A percentile compares a stretch with the other conserved stretches of the same genome.
Conservation (phyloP, 179 eudicot genomes). For the Corrigiola litoralis region DNA sequence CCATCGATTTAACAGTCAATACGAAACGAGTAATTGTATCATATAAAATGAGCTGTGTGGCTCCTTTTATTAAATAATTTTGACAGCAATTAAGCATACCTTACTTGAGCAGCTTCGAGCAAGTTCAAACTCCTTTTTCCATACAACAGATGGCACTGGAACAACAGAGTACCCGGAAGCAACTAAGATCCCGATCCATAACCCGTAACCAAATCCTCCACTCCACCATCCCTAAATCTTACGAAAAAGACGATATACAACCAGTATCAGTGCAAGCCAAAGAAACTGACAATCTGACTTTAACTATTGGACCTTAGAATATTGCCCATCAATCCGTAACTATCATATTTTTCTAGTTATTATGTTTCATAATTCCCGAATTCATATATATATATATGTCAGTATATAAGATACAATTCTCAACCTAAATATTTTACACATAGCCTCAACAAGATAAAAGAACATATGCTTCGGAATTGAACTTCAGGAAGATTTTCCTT, state of each 20-base stretch:
- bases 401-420: too few species aligned
- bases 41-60: background rate
- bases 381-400: too few species aligned
- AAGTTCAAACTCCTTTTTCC: conserved; percentile 80
- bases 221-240: conserved; percentile 94
- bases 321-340: background rate
- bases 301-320: background rate
- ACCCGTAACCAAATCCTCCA: conserved; percentile 91
- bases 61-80: background rate
- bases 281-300: background rate
- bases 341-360: background rate
- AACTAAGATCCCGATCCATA: conserved; percentile 89
- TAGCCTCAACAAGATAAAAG: too few species aligned
- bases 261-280: conserved; percentile 5
- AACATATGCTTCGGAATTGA: too few species aligned
- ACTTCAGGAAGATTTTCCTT: too few species aligned
- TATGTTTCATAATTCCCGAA: too few species aligned
- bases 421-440: too few species aligned
- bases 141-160: conserved; percentile 66
- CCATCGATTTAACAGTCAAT: conserved; percentile 12
- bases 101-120: conserved; percentile 59
- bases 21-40: background rate
- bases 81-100: conserved; percentile 40
- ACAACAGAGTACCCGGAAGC: conserved; percentile 90
- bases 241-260: conserved; percentile 19